Percentiles rank a stretch among this genome's conserved stretches.
These are phyloP conservation scores for Kernera saxatilis DNA, from an alignment of 345 rosid genomes.

Conservation along the genomic window DNA sequence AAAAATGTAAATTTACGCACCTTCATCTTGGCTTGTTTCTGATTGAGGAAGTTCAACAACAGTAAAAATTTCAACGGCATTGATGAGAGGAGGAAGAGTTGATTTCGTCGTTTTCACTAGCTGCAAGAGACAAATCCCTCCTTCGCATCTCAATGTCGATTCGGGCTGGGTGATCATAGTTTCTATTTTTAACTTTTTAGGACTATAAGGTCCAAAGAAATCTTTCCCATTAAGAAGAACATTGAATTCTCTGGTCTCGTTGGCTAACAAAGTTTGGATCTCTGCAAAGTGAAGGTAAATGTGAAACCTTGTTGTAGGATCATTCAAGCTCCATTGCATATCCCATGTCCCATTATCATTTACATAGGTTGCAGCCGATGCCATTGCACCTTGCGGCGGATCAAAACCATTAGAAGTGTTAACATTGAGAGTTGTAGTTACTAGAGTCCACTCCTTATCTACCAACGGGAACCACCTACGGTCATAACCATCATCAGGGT, in stretches of 20 bases:
- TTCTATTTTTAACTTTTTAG: not conserved
- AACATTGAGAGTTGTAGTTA: conserved; percentile 8
- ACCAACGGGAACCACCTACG: conserved; percentile 17
- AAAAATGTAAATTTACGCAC: not conserved
- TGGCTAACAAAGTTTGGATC: conserved; percentile 18
- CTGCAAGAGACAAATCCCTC: not conserved
- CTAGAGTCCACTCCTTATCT: not conserved
- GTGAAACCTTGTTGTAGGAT: conserved; percentile 22
- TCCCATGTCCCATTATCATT: conserved; percentile 20
- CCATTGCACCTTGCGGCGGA: conserved; percentile 29
- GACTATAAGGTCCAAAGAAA: conserved; percentile 11
- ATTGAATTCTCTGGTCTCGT: conserved; percentile 21
- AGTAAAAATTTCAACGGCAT: conserved; percentile 6
- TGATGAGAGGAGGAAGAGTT: conserved; percentile 33
- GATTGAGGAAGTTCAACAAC: conserved; percentile 6
- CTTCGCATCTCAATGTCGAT: not conserved
- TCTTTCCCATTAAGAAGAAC: conserved; percentile 1
- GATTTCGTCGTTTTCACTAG: conserved; percentile 15
- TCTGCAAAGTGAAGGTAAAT: conserved; percentile 34
- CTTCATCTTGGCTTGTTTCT: conserved; percentile 26
- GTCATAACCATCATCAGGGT: conserved; percentile 18
- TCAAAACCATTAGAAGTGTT: conserved; percentile 10
- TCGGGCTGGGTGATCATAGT: not conserved
- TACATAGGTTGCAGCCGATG: conserved; percentile 28
- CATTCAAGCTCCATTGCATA: not conserved